Conservation (phyloP, 1,139 yeast species). For the Candida sanyaensis region DNA sequence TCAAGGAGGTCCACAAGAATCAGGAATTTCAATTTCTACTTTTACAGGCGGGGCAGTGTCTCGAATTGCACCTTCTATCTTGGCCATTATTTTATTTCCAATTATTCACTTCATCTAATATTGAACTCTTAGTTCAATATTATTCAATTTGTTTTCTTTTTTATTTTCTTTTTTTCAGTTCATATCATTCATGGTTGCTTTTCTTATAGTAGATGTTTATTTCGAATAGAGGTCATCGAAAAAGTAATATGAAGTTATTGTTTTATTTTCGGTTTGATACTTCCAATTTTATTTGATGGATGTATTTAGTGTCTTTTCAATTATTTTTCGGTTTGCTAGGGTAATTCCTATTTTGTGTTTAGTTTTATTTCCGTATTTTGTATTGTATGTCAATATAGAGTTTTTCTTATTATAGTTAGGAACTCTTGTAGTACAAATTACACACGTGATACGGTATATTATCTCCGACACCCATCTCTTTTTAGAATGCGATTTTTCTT, state of each 20-base stretch:
- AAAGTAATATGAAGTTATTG: not conserved
- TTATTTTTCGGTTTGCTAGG: not conserved
- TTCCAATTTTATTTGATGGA: not conserved
- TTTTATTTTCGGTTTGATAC: not conserved
- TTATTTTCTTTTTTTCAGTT: not conserved
- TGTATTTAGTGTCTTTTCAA: not conserved
- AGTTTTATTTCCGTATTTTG: not conserved
- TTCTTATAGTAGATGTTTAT: not conserved
- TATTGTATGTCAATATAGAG: not conserved
- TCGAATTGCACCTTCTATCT: slow-evolving; percentile 24
- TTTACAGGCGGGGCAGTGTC: slow-evolving; percentile 26
- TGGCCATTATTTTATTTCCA: slow-evolving; percentile 28
- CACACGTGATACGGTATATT: too few species aligned
- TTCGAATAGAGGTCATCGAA: not conserved
- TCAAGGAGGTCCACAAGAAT: slow-evolving; percentile 9
- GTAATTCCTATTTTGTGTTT: not conserved
- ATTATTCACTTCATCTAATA: slow-evolving; percentile 24
- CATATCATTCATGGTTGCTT: not conserved
- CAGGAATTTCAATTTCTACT: slow-evolving; percentile 25
- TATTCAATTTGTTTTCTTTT: too few species aligned
- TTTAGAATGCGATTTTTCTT: too few species aligned
- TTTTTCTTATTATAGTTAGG: too few species aligned
- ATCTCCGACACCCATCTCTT: too few species aligned
- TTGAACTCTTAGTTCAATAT: not conserved
- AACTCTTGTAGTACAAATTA: too few species aligned